Evolutionary conservation across 805 yeast species (phyloP).

Genomic region (Alloascoidea africana): DNA sequence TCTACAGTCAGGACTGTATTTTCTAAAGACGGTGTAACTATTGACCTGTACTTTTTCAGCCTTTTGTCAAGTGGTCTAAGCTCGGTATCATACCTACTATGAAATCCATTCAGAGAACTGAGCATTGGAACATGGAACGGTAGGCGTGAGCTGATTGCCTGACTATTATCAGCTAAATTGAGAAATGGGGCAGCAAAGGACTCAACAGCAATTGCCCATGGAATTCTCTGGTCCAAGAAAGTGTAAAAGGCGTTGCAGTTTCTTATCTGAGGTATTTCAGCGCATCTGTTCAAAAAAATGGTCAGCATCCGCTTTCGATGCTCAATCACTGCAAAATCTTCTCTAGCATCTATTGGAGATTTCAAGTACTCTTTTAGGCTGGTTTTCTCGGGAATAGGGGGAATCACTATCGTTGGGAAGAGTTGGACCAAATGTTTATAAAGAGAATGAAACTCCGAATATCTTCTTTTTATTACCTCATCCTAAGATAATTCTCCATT

Average conservation of each 20-base stretch:
- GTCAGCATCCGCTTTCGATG: conserved; percentile 64
- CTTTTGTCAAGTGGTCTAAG: conserved; percentile 25
- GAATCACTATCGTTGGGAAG: conserved; percentile 72
- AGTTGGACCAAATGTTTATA: conserved; percentile 54
- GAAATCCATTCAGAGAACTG: too few species aligned
- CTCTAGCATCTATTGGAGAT: conserved; percentile 26
- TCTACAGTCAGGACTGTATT: conserved; percentile 39
- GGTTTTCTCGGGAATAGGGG: conserved; percentile 89
- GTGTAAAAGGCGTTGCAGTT: conserved; percentile 50
- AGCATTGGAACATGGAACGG: conserved; percentile 35
- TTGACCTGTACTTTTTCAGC: conserved; percentile 29
- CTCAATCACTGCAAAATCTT: conserved; percentile 30
- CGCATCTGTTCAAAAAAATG: conserved; percentile 66
- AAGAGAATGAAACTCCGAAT: conserved; percentile 82
- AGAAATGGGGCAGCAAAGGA: neutral
- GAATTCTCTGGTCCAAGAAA: conserved; percentile 74
- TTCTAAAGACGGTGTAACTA: conserved; percentile 34
- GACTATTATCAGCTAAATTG: conserved; percentile 19
- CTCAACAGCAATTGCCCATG: conserved; percentile 32
- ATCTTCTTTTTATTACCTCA: too few species aligned
- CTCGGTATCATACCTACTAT: conserved; percentile 18
- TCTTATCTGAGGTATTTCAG: conserved; percentile 37
- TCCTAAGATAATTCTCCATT: too few species aligned
- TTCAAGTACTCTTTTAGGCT: conserved; percentile 29
- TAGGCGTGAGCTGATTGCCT: conserved; percentile 46